Evolutionary conservation across 2,329 filamentous ascomycete species (phyloP).

Genomic region (Aspergillus sp.): DNA sequence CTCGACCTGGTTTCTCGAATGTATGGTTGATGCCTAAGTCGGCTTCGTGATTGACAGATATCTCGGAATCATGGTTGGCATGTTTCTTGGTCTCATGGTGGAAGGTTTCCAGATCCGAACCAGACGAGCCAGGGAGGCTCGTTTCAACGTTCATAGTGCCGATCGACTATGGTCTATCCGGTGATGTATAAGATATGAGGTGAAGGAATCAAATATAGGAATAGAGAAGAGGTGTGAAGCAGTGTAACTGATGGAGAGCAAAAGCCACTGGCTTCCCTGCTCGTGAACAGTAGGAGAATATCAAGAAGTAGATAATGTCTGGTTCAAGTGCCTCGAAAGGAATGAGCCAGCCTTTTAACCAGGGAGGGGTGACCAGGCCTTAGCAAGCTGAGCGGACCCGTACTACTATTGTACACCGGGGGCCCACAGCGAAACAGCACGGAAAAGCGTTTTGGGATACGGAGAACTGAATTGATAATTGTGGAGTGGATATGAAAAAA

Average conservation of each 20-base stretch:
- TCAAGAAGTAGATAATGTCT: not conserved
- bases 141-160: not conserved
- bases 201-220: not conserved
- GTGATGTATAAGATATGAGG: not conserved
- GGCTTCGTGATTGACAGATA: not conserved
- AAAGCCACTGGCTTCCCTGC: not conserved
- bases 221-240: not conserved
- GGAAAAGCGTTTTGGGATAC: not conserved
- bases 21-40: not conserved
- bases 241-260: not conserved
- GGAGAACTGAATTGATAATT: not conserved
- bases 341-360: not conserved
- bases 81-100: not conserved
- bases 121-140: not conserved
- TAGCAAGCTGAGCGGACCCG: not conserved
- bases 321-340: not conserved
- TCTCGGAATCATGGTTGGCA: not conserved
- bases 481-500: not conserved
- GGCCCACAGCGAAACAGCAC: not conserved
- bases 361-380: not conserved
- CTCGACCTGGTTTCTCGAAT: not conserved
- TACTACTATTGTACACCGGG: not conserved
- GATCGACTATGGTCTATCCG: not conserved
- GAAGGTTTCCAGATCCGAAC: not conserved
- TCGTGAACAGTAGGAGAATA: not conserved